Percentiles rank a stretch among this genome's conserved stretches.
Evolutionary conservation across 1,284 basidiomycete genomes (phyloP).

Genomic region (Boletus coffeatus): DNA sequence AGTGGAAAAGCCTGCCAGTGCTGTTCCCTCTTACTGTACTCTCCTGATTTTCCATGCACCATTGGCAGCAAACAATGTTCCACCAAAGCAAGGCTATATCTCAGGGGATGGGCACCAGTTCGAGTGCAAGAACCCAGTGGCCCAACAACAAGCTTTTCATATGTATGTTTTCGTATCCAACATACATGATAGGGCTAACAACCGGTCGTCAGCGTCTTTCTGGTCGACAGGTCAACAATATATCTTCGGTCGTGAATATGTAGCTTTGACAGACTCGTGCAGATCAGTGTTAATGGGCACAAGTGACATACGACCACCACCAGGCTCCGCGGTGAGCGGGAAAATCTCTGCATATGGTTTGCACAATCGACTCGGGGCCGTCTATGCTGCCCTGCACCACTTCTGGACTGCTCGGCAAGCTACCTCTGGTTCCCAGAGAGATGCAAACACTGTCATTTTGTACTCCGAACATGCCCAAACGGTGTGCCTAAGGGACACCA

Average conservation of each 20-base stretch:
- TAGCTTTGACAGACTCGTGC: background rate
- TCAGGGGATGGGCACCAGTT: constrained; percentile 47
- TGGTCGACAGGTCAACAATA: constrained; percentile 41
- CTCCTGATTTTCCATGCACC: constrained; percentile 50
- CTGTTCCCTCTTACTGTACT: constrained; percentile 49
- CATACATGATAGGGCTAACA: background rate
- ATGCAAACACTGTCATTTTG: constrained; percentile 52
- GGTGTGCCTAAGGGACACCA: constrained; percentile 41
- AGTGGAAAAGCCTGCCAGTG: constrained; percentile 35
- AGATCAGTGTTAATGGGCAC: constrained; percentile 49
- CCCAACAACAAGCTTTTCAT: constrained; percentile 49
- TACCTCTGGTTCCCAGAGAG: constrained; percentile 33
- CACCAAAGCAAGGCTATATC: constrained; percentile 41
- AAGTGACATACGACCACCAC: constrained; percentile 38
- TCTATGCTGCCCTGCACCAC: constrained; percentile 43
- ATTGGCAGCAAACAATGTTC: constrained; percentile 18
- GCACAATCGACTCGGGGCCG: constrained; percentile 54
- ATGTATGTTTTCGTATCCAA: constrained; percentile 38
- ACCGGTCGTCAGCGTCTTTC: constrained; percentile 40
- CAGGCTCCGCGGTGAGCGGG: constrained; percentile 34
- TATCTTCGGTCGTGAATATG: background rate
- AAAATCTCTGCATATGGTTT: background rate
- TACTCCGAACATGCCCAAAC: constrained; percentile 34
- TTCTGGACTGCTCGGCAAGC: constrained; percentile 50
- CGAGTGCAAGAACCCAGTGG: constrained; percentile 46